Base-by-base conservation (phyloP, 78 protist species). In the Dictyostelium intermedium region DNA sequence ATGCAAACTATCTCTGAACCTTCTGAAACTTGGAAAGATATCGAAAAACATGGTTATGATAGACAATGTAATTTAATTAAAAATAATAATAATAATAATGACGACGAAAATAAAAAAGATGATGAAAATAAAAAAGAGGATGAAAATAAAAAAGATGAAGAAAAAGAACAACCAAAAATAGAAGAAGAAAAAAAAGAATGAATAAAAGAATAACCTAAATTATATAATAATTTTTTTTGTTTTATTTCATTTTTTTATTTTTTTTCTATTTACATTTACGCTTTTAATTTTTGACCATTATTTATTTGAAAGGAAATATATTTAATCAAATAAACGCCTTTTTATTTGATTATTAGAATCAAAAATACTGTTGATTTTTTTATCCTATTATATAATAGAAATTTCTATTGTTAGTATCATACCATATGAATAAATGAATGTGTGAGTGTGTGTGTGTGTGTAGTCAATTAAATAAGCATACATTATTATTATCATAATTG, bases 1-100 rank as follows among this genome's bases (percentile, higher is more conserved):
- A 80, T 89, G 86, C 93, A 89, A 66, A 61, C 93, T 13, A 32
- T 41, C 11, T 78, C 93, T 1, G 93, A 89, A 47, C 93, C 93
- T 8, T 35, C 82, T 0, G 93, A 89, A 56, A 89, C 93, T 5
- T 80, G 85, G 93, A 89, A 41, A 70, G 93, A 89, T 69, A 89
- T 89, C 10, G n/a, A 18, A 13, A 66, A 50, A 27, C 93, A 89
- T 45, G 85, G 85, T 69, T 89, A 89, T 80, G 76, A 89, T 34
- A 43, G 43, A 47, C 14, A 50, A n/a, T 56, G 34, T 16, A 78
- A 76, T 35, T 35, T 74, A 27, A 32, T 16, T 30, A 69, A 74
- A 74, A 35, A 35, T 37, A 45, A 39, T 39, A 39, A 39, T 30
- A 30, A 45, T 39, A 39, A 39, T 5, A 30, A 9, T 5, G 45